Percentiles rank a stretch among this genome's conserved stretches.
These are phyloP conservation scores for Emergomyces pasteurianus DNA, from an alignment of 2,329 filamentous ascomycete genomes.

Conservation along the genomic window DNA sequence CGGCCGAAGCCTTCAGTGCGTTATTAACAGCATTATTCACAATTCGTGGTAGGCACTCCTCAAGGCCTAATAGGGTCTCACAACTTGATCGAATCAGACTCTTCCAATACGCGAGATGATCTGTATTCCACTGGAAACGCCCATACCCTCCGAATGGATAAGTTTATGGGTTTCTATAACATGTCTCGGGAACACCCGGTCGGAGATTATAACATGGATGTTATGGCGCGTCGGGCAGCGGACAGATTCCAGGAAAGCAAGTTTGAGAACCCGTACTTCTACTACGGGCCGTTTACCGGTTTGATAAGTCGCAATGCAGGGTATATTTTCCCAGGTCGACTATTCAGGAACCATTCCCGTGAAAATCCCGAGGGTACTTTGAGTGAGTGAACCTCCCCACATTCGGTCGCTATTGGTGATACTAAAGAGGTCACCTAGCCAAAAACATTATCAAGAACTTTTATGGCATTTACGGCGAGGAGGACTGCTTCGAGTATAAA, in stretches of 20 bases:
- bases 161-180: conserved; percentile 40
- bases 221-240: conserved; percentile 33
- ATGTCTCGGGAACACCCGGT: conserved; percentile 15
- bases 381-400: conserved; percentile 19
- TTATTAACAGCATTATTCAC: neutral
- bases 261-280: conserved; percentile 42
- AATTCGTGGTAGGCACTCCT: conserved; percentile 25
- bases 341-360: conserved; percentile 35
- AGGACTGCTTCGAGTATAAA: conserved; percentile 32
- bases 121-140: conserved; percentile 42
- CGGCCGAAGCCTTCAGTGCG: no score
- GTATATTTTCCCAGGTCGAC: conserved; percentile 33
- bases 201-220: conserved; percentile 31
- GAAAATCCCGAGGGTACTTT: conserved; percentile 29
- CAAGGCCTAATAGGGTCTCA: conserved; percentile 41
- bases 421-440: conserved; percentile 15
- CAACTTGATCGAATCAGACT: conserved; percentile 45
- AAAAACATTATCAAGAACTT: conserved; percentile 36
- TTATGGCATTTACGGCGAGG: conserved; percentile 34
- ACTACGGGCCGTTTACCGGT: conserved; percentile 42
- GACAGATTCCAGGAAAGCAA: conserved; percentile 38
- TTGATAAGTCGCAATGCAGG: conserved; percentile 39
- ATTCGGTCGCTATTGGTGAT: neutral
- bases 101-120: conserved; percentile 41
- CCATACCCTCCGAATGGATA: conserved; percentile 40